Evolutionary conservation across 2,329 filamentous ascomycete species (phyloP).

Genomic region (Cytospora leucostoma): DNA sequence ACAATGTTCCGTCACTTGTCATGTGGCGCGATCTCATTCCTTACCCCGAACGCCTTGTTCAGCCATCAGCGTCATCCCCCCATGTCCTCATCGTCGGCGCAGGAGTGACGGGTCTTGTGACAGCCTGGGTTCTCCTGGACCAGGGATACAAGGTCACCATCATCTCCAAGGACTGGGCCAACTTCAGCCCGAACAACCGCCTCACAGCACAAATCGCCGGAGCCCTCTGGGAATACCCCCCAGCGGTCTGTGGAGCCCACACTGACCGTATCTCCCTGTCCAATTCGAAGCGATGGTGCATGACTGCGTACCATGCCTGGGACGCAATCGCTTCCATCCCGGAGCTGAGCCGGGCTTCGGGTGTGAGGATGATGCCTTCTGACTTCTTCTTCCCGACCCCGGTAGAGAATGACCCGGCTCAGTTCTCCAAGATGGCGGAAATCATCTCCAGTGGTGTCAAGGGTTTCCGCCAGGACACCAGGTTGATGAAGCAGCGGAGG

Average conservation of each 20-base stretch:
- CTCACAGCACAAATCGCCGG: constrained; percentile 50
- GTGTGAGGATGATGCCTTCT: constrained; percentile 42
- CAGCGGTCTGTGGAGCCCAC: constrained; percentile 47
- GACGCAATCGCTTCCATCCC: constrained; percentile 41
- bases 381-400: constrained; percentile 43
- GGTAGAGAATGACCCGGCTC: constrained; percentile 38
- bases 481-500: constrained; percentile 40
- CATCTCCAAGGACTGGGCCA: constrained; percentile 45
- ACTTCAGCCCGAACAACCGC: constrained; percentile 37
- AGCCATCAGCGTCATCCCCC: constrained; percentile 17
- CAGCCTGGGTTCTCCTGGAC: constrained; percentile 47
- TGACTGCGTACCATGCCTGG: constrained; percentile 46
- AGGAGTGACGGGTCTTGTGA: constrained; percentile 35
- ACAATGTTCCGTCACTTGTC: constrained; percentile 20
- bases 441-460: constrained; percentile 42
- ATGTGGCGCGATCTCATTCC: constrained; percentile 27
- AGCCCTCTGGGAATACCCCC: constrained; percentile 50
- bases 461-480: constrained; percentile 40
- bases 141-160: constrained; percentile 48
- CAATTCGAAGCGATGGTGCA: constrained; percentile 44
- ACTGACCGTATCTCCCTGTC: constrained; percentile 43
- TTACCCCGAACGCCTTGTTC: constrained; percentile 21
- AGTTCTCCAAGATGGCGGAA: constrained; percentile 43
- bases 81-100: constrained; percentile 24
- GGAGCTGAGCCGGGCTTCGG: constrained; percentile 36